Evolutionary conservation across 1,284 basidiomycete genomes (phyloP), one percentile per base, ranked within the genome.

Genomic region (Coniferiporia weirii): DNA sequence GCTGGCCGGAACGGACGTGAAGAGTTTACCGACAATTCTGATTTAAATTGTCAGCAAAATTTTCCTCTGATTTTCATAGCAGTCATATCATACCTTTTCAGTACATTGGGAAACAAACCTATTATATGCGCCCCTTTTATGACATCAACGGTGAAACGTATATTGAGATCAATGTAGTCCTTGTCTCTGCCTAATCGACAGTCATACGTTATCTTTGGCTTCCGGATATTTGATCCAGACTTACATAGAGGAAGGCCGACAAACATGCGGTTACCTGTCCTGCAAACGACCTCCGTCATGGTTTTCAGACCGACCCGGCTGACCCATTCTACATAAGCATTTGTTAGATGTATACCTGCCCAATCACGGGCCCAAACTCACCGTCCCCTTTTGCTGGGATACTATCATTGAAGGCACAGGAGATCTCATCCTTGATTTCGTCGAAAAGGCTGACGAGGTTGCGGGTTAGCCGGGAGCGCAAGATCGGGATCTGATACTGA

Each of bases 171-270:
- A 15, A 69, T 64, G 61, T 70, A 79, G 10, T 74, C 76, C 0
- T 65, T 63, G 54, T 80, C 59, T 32, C 75, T 69, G 63, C 79
- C 79, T 80, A 44, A 17, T 47, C 8, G 12, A n/a, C 4, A n/a
- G n/a, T 3, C 15, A 38, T 10, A 27, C 3, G 17, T 22, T 1
- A 17, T 22, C 9, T 43, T 6, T 32, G 13, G 45, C n/a, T 34
- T 20, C 20, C 32, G 3, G 5, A 38, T 40, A 27, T 49, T 27
- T 10, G 20, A 2, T 17, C 34, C 15, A 35, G 35, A 66, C 69
- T 51, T 60, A 75, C 77, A 78, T 4, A 75, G 59, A 7, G 76
- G 74, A 19, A 70, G 62, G 4, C 76, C 77, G 13, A 76, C 72
- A 51, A 77, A 73, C 6, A 77, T 65, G 8, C 77, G 68, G 57